Evolutionary conservation across 176 grass and related monocot genomes (phyloP), one percentile per base, ranked within the genome.

Genomic region (Pontederia paniculata): DNA sequence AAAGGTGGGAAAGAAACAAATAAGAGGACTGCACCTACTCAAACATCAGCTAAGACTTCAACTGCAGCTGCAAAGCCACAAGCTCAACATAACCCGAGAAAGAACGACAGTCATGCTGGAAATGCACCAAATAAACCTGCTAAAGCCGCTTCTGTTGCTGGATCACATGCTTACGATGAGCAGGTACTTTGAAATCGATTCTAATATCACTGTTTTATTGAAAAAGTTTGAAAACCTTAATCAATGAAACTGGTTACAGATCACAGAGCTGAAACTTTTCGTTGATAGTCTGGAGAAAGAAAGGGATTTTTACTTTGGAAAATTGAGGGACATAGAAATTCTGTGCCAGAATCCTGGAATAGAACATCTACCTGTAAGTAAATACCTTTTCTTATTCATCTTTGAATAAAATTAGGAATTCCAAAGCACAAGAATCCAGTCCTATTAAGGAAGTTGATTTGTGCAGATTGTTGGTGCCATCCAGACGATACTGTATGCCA

Each of bases 271-370:
- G 66, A 98, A 98, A 47, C 74, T 98, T 45, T 75, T 84, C 1
- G 80, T 98, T 8, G 93, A 98, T 63, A 98, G 83, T 48, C 77
- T 90, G 8, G 93, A 98, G 78, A 88, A 98, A 74, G 93, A 98
- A 58, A 83, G 93, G 11, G 93, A 98, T 61, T 98, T 98, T 48
- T 98, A 98, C 64, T 98, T 98, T 77, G 72, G 77, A 12, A 98
- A 98, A 70, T 73, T 98, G 48, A 77, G 94, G 22, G 94, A 98
- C 44, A 80, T 98, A 4, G 94, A 98, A 65, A 81, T 98, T 19
- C 8, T 98, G 42, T 98, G 83, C 67, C 94, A 93, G 49, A 84
- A 65, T 46, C 74, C 83, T 49, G 83, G 82, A 12, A 77, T 80
- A 10, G 80, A 98, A 62, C 83, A 82, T 1, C 57, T 82, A 7